phyloP scores from a whole-genome alignment of 306 rosid genomes.

The Macrotyloma uniflorum region DNA sequence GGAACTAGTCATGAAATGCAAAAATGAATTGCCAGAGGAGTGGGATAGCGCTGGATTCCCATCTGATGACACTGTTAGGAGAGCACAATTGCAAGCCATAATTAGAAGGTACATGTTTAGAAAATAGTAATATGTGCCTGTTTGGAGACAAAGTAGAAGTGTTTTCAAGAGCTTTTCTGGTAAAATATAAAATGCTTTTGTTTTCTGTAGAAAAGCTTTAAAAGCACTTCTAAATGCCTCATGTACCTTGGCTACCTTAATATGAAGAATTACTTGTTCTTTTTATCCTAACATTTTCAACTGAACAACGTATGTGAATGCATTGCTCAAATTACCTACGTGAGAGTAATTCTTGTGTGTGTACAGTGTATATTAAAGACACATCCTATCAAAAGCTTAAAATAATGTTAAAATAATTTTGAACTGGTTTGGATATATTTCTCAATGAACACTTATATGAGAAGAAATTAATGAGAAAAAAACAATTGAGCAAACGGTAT shows the following conservation, averaged over 20 bases:
- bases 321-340: neutral
- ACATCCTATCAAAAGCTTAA: neutral
- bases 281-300: too few species aligned
- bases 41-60: slow-evolving; percentile 69
- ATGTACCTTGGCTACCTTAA: too few species aligned
- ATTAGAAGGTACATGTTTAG: slow-evolving; percentile 63
- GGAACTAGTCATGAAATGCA: slow-evolving; percentile 60
- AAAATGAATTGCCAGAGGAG: slow-evolving; percentile 69
- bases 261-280: too few species aligned
- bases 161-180: too few species aligned
- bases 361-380: neutral
- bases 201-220: too few species aligned
- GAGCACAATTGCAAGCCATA: slow-evolving; percentile 84
- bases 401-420: neutral
- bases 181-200: too few species aligned
- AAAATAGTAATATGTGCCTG: neutral
- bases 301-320: too few species aligned
- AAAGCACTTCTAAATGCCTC: too few species aligned
- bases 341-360: neutral
- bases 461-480: too few species aligned
- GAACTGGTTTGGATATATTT: too few species aligned
- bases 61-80: slow-evolving; percentile 55
- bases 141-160: too few species aligned
- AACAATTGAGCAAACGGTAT: neutral
- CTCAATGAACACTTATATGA: too few species aligned